A percentile compares a stretch with the other conserved stretches of the same genome.
phyloP scores from a whole-genome alignment of 2,329 filamentous ascomycete genomes.

The Sphaceloma murrayae region DNA sequence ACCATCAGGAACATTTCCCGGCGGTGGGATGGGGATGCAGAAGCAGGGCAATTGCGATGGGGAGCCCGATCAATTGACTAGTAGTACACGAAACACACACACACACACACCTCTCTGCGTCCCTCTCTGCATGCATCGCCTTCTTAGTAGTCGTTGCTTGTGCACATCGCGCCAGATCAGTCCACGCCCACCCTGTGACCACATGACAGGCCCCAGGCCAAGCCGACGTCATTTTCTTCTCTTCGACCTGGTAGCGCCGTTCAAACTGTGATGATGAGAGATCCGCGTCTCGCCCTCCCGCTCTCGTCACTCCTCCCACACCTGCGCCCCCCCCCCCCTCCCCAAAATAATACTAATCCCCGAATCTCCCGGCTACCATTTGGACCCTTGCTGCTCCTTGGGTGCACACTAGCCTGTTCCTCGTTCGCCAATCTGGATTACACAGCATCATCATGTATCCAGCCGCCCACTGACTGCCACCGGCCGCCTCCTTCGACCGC shows the following conservation, averaged over 20 bases:
- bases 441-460: constrained; percentile 15
- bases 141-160: too few relatives aligned
- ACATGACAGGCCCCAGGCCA: too few relatives aligned
- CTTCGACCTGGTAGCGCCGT: not conserved
- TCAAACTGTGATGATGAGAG: constrained; percentile 1
- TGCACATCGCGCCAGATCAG: too few relatives aligned
- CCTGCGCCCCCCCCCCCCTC: too few relatives aligned
- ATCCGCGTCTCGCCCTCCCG: not conserved
- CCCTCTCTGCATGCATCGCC: too few relatives aligned
- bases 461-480: not conserved
- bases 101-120: too few relatives aligned
- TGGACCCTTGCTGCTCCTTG: constrained; percentile 5
- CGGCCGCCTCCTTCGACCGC: not conserved
- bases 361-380: not conserved
- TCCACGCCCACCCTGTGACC: too few relatives aligned
- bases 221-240: not conserved
- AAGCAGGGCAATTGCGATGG: too few relatives aligned
- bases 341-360: not conserved
- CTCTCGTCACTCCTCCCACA: not conserved
- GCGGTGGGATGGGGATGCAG: too few relatives aligned
- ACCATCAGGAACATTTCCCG: too few relatives aligned
- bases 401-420: constrained; percentile 15
- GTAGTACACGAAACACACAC: too few relatives aligned
- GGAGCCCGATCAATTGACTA: too few relatives aligned
- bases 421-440: constrained; percentile 16